A percentile compares a stretch with the other conserved stretches of the same genome.
Conservation (phyloP, 257 asterid species). For the Sherardia arvensis region DNA sequence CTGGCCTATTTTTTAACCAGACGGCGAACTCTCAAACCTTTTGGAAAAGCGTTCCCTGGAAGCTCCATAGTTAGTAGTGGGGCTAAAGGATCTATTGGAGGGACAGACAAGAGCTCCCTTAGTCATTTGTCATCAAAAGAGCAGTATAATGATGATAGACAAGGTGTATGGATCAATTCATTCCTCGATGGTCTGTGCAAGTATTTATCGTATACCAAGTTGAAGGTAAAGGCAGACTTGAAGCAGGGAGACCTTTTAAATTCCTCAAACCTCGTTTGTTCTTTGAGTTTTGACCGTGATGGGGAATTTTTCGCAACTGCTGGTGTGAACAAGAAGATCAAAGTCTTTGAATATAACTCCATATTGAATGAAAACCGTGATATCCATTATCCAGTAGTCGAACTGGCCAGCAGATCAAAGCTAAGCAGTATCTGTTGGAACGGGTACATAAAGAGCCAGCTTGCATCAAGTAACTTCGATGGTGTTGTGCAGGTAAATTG, state of each 20-base stretch:
- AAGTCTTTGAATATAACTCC: slow-evolving; percentile 77
- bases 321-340: slow-evolving; percentile 96
- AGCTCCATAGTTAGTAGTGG: slow-evolving; percentile 37
- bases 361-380: slow-evolving; percentile 64
- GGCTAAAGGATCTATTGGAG: slow-evolving; percentile 40
- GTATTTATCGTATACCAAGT: slow-evolving; percentile 68
- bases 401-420: slow-evolving; percentile 82
- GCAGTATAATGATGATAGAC: slow-evolving; percentile 33
- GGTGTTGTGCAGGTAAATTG: slow-evolving; percentile 84
- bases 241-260: slow-evolving; percentile 93
- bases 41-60: slow-evolving; percentile 30
- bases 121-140: slow-evolving; percentile 58
- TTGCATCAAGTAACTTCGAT: slow-evolving; percentile 97
- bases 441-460: slow-evolving; percentile 86
- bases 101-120: slow-evolving; percentile 66
- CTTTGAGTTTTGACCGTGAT: slow-evolving; percentile 94
- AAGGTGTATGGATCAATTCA: slow-evolving; percentile 60
- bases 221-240: slow-evolving; percentile 79
- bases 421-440: slow-evolving; percentile 98
- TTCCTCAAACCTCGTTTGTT: slow-evolving; percentile 85
- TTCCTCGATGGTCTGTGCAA: slow-evolving; percentile 79
- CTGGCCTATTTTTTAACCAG: slow-evolving; percentile 69
- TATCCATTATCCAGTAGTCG: slow-evolving; percentile 95
- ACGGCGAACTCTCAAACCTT: slow-evolving; percentile 36
- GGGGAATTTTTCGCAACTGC: slow-evolving; percentile 96